Conservation (phyloP, 1,284 basidiomycete genomes). For the Apiotrichum akiyoshidainum region DNA sequence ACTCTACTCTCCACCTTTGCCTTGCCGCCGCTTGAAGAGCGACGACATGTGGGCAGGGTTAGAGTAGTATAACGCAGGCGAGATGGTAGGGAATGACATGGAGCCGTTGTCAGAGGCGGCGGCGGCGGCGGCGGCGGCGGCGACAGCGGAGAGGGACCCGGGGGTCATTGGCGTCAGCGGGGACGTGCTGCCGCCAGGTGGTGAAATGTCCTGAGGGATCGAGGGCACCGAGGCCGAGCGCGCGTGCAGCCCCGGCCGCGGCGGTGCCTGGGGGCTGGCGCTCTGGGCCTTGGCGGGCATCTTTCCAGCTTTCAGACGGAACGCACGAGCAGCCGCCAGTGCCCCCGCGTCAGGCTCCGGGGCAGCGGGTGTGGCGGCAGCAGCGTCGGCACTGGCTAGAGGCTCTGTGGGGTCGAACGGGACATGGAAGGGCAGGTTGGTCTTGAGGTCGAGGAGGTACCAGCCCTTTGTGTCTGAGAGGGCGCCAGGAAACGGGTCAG, state of each 20-base stretch:
- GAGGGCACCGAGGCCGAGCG: too few species aligned
- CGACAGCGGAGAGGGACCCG: background rate
- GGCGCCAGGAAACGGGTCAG: constrained; percentile 2
- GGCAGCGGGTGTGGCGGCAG: background rate
- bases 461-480: background rate
- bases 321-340: background rate
- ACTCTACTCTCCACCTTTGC: background rate
- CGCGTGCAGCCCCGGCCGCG: too few species aligned
- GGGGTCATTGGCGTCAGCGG: background rate
- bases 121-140: too few species aligned
- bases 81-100: background rate
- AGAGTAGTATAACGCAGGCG: background rate
- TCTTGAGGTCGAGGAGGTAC: constrained; percentile 5
- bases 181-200: background rate
- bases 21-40: constrained; percentile 5
- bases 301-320: background rate
- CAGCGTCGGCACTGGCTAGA: too few species aligned
- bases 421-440: constrained; percentile 3
- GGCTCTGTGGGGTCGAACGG: background rate
- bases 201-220: too few species aligned
- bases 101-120: background rate
- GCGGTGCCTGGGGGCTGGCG: too few species aligned
- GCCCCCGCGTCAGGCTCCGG: background rate
- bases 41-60: constrained; percentile 3
- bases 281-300: too few species aligned